Base-by-base conservation (phyloP, 1,284 basidiomycete genomes). In the Sanghuangporus sanghuang region DNA sequence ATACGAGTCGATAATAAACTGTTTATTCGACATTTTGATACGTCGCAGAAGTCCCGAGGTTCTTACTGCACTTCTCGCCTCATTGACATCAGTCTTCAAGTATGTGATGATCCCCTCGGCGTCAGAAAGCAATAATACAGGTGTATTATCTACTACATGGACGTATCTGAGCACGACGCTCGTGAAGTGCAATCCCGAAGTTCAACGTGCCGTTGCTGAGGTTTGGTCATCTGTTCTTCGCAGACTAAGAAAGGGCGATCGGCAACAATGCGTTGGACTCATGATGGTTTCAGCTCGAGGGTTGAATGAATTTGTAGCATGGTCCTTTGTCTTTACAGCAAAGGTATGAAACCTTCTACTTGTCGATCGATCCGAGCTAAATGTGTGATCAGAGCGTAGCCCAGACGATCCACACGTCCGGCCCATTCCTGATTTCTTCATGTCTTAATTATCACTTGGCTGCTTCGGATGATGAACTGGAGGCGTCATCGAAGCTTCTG, bases 351-450 rank as follows among this genome's bases (percentile, higher is more conserved):
- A 72, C 16, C 32, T 55, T n/a, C 54, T 61, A 58, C 49, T 49
- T 50, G 54, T 38, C 55, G 8, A 62, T 23, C 64, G 66, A 52
- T 68, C 60, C 52, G 61, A 55, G 65, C 49, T 67, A 58, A 71
- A 64, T 46, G 62, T 69, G 66, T 61, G 69, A 35, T 38, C 67
- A 92, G 89, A 85, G 87, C 62, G 82, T 91, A 57, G 86, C 89
- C 5, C 85, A 88, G 73, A 89, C 89, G 2, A 77, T 96, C 35
- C 93, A 95, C 71, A 93, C 92, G 0, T 82, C 85, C 48, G 84
- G 91, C 0, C 69, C 85, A 2, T 84, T 85, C 0, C 79, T 95
- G 53, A 76, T 93, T 36, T 68, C 73, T 0, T 79, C 83, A 0
- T 75, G 94, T 0, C 67, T 92, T 7, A 71, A 75, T 3, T 80